These are phyloP conservation scores for Quaeritorhiza haematococci DNA, from an alignment of 371 early-diverging fungal genomes.

Conservation along the genomic window DNA sequence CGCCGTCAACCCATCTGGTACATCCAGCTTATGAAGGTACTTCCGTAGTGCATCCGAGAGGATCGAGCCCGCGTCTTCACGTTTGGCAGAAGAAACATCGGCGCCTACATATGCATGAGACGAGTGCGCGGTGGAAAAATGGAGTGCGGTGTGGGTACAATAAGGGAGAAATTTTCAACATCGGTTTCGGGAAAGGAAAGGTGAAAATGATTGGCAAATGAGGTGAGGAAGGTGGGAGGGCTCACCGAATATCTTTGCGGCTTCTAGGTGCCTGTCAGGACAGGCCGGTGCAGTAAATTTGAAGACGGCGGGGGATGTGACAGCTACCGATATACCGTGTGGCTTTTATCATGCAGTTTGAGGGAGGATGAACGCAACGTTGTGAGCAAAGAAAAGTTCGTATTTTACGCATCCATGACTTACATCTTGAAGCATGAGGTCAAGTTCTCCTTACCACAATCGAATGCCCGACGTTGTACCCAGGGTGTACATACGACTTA, in stretches of 20 bases:
- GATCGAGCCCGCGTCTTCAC: constrained; percentile 70
- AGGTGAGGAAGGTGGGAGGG: background rate
- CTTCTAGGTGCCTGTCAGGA: constrained; percentile 82
- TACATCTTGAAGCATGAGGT: background rate
- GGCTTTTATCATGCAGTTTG: constrained; percentile 17
- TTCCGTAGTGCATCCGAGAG: constrained; percentile 72
- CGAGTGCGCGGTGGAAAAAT: background rate
- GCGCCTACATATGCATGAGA: constrained; percentile 42
- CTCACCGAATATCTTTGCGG: constrained; percentile 71
- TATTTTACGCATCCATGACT: too few relatives aligned
- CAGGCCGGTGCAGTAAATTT: constrained; percentile 72
- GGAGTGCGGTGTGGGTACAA: background rate
- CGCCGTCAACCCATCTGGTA: constrained; percentile 79
- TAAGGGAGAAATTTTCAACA: background rate
- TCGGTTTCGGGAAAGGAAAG: too few relatives aligned
- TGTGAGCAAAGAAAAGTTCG: constrained; percentile 2
- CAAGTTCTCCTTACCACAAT: constrained; percentile 63
- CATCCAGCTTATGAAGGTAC: constrained; percentile 68
- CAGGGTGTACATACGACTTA: constrained; percentile 74
- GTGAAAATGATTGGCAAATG: background rate
- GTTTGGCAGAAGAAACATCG: constrained; percentile 58
- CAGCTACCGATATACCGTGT: constrained; percentile 82
- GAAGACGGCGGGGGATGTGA: constrained; percentile 86
- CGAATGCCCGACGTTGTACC: constrained; percentile 72
- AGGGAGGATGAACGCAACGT: background rate